These are phyloP conservation scores for Zopfia rhizophila DNA, from an alignment of 2,329 filamentous ascomycete species.

Conservation along the genomic window DNA sequence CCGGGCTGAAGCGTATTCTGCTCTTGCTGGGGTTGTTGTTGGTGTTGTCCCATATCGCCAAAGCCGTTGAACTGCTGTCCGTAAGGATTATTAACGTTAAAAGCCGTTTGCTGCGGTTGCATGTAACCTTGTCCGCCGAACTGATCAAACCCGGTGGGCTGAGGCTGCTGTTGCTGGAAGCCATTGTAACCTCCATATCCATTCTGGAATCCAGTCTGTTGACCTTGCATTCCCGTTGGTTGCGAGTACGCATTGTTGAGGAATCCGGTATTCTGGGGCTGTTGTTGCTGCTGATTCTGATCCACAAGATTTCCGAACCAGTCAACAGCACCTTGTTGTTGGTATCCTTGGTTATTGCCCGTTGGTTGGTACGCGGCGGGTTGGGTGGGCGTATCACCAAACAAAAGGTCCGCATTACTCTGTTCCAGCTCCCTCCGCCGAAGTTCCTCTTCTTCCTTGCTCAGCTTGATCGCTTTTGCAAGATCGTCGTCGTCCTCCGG, in stretches of 20 bases:
- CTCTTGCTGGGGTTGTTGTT: conserved; percentile 59
- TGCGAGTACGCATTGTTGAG: conserved; percentile 77
- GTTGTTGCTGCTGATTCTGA: conserved; percentile 68
- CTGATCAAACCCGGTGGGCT: conserved; percentile 76
- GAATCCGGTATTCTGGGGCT: conserved; percentile 73
- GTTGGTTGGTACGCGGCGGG: conserved; percentile 79
- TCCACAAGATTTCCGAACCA: conserved; percentile 97
- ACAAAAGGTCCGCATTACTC: conserved; percentile 85
- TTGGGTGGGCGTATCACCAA: conserved; percentile 78
- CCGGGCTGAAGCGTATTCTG: conserved; percentile 77
- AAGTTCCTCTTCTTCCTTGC: conserved; percentile 91
- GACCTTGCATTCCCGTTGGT: conserved; percentile 75
- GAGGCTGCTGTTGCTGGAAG: conserved; percentile 62
- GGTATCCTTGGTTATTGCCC: conserved; percentile 95
- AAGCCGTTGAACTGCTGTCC: conserved; percentile 47
- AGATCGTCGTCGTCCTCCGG: conserved; percentile 78
- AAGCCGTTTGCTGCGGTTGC: conserved; percentile 67
- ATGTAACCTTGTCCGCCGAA: conserved; percentile 48
- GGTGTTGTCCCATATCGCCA: conserved; percentile 45
- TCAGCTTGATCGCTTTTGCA: conserved; percentile 93
- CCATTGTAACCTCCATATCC: conserved; percentile 72
- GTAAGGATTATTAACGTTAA: conserved; percentile 58
- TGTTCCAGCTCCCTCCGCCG: conserved; percentile 88
- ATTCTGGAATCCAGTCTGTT: conserved; percentile 74
- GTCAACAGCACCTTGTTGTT: conserved; percentile 95